Conservation (phyloP, 2,329 filamentous ascomycete species). For the Hypoxylon rubiginosum region DNA sequence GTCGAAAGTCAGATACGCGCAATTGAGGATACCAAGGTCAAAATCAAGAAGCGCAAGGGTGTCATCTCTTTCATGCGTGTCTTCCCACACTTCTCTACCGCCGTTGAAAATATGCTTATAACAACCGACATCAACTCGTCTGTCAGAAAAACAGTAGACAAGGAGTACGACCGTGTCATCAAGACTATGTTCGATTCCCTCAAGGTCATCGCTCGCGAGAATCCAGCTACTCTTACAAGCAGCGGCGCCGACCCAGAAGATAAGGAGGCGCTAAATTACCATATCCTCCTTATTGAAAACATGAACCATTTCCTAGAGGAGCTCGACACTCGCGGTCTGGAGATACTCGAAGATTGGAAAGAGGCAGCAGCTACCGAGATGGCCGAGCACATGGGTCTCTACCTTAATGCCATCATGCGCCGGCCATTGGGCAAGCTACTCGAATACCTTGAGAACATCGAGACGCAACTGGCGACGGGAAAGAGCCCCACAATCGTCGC, state of each 20-base stretch:
- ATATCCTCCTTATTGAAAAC: slow-evolving; percentile 97
- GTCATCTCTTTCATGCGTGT: slow-evolving; percentile 95
- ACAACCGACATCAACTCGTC: slow-evolving; percentile 68
- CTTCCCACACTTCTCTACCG: slow-evolving; percentile 87
- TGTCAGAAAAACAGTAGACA: slow-evolving; percentile 83
- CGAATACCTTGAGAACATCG: slow-evolving; percentile 91
- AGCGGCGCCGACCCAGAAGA: slow-evolving; percentile 77
- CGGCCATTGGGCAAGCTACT: slow-evolving; percentile 90
- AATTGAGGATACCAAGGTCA: slow-evolving; percentile 98
- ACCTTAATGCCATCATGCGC: slow-evolving; percentile 88
- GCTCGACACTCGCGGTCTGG: slow-evolving; percentile 80
- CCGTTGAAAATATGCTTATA: slow-evolving; percentile 86
- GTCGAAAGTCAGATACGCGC: slow-evolving; percentile 95
- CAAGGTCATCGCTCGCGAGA: slow-evolving; percentile 89
- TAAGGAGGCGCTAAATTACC: slow-evolving; percentile 96
- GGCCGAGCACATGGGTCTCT: slow-evolving; percentile 87
- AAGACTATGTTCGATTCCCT: slow-evolving; percentile 98
- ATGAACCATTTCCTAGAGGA: slow-evolving; percentile 98
- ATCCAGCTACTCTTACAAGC: slow-evolving; percentile 62
- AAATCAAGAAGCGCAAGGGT: slow-evolving; percentile 98
- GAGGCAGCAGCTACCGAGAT: slow-evolving; percentile 83
- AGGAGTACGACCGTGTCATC: slow-evolving; percentile 89
- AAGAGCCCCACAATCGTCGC: slow-evolving; percentile 76
- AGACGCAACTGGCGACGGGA: slow-evolving; percentile 74
- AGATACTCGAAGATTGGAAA: slow-evolving; percentile 86